Evolutionary conservation across 306 rosid species (phyloP).

Genomic region (Prunus persica): DNA sequence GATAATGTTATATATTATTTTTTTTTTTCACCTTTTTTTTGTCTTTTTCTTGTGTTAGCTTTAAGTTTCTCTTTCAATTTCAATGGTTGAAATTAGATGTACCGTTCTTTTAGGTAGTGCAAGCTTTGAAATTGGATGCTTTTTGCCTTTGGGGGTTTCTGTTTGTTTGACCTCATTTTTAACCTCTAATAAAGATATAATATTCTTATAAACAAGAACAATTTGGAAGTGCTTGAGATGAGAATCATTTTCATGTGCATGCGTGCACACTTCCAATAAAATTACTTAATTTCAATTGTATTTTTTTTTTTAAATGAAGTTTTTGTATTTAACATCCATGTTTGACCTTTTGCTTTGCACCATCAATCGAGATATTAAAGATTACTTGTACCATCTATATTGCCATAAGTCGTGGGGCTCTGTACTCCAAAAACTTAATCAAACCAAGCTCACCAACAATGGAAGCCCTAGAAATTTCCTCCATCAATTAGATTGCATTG

Average conservation of each 20-base stretch:
- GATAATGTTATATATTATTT: not conserved
- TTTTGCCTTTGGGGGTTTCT: constrained; percentile 1
- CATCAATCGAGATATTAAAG: not conserved
- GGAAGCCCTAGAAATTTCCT: not conserved
- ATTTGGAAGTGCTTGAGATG: not conserved
- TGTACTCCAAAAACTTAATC: not conserved
- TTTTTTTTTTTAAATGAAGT: not conserved
- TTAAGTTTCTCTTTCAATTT: not conserved
- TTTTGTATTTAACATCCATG: not conserved
- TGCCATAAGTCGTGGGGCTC: not conserved
- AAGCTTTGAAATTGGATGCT: constrained; percentile 7
- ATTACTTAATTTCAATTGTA: not conserved
- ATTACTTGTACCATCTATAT: not conserved
- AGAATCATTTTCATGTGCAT: not conserved
- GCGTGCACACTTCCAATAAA: not conserved
- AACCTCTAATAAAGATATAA: not conserved
- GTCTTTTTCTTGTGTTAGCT: too few species aligned
- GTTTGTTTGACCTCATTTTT: constrained; percentile 3
- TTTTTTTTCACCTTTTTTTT: not conserved
- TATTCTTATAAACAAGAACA: not conserved
- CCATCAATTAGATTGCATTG: not conserved
- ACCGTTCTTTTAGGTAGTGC: constrained; percentile 8
- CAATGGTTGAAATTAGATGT: not conserved
- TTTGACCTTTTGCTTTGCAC: not conserved
- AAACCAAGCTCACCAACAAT: not conserved